Evolutionary conservation across 1,284 basidiomycete species (phyloP).

Genomic region (Testicularia cyperi): DNA sequence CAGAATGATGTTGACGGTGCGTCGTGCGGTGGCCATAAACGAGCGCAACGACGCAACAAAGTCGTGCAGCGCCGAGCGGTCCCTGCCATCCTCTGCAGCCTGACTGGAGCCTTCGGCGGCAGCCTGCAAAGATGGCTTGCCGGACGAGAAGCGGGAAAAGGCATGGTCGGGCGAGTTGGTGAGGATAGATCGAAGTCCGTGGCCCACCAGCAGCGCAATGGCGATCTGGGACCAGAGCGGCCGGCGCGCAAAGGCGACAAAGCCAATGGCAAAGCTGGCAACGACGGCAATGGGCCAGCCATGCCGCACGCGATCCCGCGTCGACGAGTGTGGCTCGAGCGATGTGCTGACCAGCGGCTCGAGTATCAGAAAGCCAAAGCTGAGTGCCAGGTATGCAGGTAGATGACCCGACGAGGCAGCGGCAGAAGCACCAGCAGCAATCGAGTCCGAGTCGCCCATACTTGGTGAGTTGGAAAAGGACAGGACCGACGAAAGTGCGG

Average conservation of each 20-base stretch:
- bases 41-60: constrained; percentile 16
- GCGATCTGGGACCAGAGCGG: constrained; percentile 26
- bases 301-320: constrained; percentile 43
- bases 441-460: too few species aligned
- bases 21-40: constrained; percentile 33
- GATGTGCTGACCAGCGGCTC: constrained; percentile 52
- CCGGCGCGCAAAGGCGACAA: constrained; percentile 46
- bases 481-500: constrained; percentile 21
- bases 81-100: constrained; percentile 7
- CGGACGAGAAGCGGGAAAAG: constrained; percentile 32
- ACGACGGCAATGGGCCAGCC: constrained; percentile 55
- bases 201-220: constrained; percentile 40
- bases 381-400: constrained; percentile 50
- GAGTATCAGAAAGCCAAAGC: constrained; percentile 45
- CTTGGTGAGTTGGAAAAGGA: constrained; percentile 13
- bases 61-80: constrained; percentile 31
- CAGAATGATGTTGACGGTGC: constrained; percentile 75
- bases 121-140: too few species aligned
- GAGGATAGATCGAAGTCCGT: constrained; percentile 48
- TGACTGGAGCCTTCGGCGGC: too few species aligned
- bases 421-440: not conserved
- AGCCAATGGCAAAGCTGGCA: constrained; percentile 43
- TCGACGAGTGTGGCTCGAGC: constrained; percentile 50
- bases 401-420: constrained; percentile 22
- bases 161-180: constrained; percentile 48